phyloP scores from a whole-genome alignment of 192 early-diverging fungal genomes.

The Mortierella hygrophila region DNA sequence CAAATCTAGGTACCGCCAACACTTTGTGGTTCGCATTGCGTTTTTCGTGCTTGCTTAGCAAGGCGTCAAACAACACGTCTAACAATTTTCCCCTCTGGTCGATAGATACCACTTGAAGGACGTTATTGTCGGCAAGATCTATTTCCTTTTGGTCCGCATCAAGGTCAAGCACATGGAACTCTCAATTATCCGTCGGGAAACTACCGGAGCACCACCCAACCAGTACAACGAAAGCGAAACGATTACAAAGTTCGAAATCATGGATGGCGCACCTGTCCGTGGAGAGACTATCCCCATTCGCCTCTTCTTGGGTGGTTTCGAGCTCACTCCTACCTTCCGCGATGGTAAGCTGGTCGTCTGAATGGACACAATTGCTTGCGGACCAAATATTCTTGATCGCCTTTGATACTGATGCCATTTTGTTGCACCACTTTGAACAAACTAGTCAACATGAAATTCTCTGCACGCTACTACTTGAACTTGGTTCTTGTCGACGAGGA shows the following conservation, averaged over 20 bases:
- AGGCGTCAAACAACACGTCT: not conserved
- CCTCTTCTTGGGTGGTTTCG: slow-evolving; percentile 96
- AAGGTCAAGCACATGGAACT: slow-evolving; percentile 99
- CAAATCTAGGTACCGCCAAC: slow-evolving; percentile 84
- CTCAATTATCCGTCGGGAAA: slow-evolving; percentile 97
- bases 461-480: slow-evolving; percentile 98
- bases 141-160: slow-evolving; percentile 98
- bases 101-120: slow-evolving; percentile 95
- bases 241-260: slow-evolving; percentile 99
- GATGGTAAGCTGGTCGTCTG: slow-evolving; percentile 54
- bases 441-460: slow-evolving; percentile 98
- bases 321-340: slow-evolving; percentile 98
- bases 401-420: too few relatives aligned
- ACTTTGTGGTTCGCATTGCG: not conserved
- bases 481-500: slow-evolving; percentile 99
- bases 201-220: slow-evolving; percentile 96
- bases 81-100: not conserved
- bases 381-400: not conserved
- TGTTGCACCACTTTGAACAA: not conserved
- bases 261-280: slow-evolving; percentile 98
- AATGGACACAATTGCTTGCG: not conserved
- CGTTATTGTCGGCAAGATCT: slow-evolving; percentile 99
- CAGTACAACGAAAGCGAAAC: slow-evolving; percentile 99
- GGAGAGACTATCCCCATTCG: slow-evolving; percentile 99
- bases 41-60: not conserved